Evolutionary conservation across 2,329 filamentous ascomycete species (phyloP), one percentile per base, ranked within the genome.

Genomic region (Alternaria infectoria): DNA sequence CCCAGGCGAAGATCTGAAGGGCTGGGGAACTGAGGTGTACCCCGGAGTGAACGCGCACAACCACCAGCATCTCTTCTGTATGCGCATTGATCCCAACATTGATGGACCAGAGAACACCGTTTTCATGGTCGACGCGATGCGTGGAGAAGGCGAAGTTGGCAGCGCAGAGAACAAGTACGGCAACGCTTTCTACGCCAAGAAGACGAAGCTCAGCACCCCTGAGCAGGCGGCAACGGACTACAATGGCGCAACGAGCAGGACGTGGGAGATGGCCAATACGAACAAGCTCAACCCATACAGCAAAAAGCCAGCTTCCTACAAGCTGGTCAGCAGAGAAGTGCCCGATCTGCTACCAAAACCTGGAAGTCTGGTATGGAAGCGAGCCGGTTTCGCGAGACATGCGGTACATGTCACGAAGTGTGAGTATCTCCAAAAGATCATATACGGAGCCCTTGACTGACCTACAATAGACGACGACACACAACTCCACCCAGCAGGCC

Each of bases 41-140:
- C 92, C 93, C 0, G 90, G 92, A 44, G 93, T 97, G 75, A 97
- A 97, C 74, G 94, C 94, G 0, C 94, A 97, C 82, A 97, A 97
- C 83, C 94, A 97, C 80, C 93, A 97, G 81, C 94, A 97, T 79
- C 86, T 97, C 30, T 97, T 97, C 87, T 97, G 93, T 77, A 83
- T 97, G 46, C 92, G 94, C 45, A 84, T 97, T 46, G 92, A 97
- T 77, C 88, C 93, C 30, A 96, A 95, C 75, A 87, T 97, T 59
- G 94, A 97, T 76, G 94, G 94, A 0, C 88, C 90, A 1, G 86
- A 90, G 67, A 97, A 97, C 79, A 94, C 93, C 0, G 86, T 97
- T 62, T 95, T 93, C 83, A 88, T 94, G 81, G 89, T 91, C 12
- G 94, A 97, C 71, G 91, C 93, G 1, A 85, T 89, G 1, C 84